Evolutionary conservation across 257 asterid species (phyloP).

Genomic region (Jasminum sambac): DNA sequence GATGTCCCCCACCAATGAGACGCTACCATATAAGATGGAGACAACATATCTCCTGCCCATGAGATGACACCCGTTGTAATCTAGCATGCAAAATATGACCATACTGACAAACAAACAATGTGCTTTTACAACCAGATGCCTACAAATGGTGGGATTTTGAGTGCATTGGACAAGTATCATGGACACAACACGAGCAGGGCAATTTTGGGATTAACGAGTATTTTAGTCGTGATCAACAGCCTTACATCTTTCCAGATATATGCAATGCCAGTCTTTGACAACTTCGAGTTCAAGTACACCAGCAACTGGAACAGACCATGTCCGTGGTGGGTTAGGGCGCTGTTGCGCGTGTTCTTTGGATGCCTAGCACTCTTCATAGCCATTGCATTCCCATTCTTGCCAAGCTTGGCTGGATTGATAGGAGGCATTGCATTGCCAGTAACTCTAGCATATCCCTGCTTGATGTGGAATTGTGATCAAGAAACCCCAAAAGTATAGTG

Average conservation of each 20-base stretch:
- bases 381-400: constrained; percentile 78
- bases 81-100: too few relatives aligned
- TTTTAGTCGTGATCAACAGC: constrained; percentile 67
- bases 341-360: constrained; percentile 59
- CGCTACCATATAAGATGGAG: too few relatives aligned
- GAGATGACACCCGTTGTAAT: too few relatives aligned
- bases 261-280: constrained; percentile 93
- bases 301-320: constrained; percentile 70
- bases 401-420: constrained; percentile 68
- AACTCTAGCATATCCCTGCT: constrained; percentile 85
- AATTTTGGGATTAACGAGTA: constrained; percentile 54
- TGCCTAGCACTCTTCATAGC: constrained; percentile 76
- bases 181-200: constrained; percentile 50
- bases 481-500: constrained; percentile 49
- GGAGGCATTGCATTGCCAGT: constrained; percentile 83
- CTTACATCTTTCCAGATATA: constrained; percentile 87
- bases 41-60: too few relatives aligned
- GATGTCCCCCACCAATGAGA: too few relatives aligned
- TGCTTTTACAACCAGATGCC: constrained; percentile 53
- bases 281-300: constrained; percentile 76
- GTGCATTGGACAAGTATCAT: constrained; percentile 67
- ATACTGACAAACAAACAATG: not conserved
- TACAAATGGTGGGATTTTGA: constrained; percentile 64
- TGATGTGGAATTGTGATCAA: constrained; percentile 72
- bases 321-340: constrained; percentile 77